These are phyloP conservation scores for Beauveria brongniartii DNA, from an alignment of 2,329 filamentous ascomycete species.

Conservation along the genomic window DNA sequence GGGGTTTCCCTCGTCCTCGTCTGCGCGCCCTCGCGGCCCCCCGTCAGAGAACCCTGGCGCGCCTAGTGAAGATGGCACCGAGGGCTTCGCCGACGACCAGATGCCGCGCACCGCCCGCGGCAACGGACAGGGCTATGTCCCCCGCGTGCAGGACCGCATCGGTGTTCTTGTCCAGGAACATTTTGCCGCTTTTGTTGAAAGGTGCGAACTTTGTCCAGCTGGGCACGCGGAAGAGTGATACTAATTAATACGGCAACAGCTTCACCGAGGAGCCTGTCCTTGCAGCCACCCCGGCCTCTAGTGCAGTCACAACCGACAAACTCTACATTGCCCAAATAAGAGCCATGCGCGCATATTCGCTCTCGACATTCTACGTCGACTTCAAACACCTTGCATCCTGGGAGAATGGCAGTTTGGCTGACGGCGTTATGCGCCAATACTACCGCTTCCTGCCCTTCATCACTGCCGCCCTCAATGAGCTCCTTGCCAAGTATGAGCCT, in stretches of 20 bases:
- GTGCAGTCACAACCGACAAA: slow-evolving; percentile 65
- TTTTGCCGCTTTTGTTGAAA: slow-evolving; percentile 74
- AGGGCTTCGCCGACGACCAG: slow-evolving; percentile 58
- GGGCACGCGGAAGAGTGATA: not conserved
- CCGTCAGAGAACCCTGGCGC: slow-evolving; percentile 54
- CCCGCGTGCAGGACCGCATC: slow-evolving; percentile 67
- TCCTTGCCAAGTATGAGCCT: slow-evolving; percentile 91
- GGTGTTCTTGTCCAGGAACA: slow-evolving; percentile 66
- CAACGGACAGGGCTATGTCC: slow-evolving; percentile 45
- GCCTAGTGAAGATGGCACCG: slow-evolving; percentile 53
- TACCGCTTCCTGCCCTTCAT: slow-evolving; percentile 93
- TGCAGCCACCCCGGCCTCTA: slow-evolving; percentile 57
- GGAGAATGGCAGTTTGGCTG: slow-evolving; percentile 72
- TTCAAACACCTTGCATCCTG: slow-evolving; percentile 74
- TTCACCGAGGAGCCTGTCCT: slow-evolving; percentile 63
- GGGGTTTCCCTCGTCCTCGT: slow-evolving; percentile 42
- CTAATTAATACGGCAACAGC: slow-evolving; percentile 24
- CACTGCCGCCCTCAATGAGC: slow-evolving; percentile 78
- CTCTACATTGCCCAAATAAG: slow-evolving; percentile 82
- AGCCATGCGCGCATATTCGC: slow-evolving; percentile 61
- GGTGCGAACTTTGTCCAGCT: slow-evolving; percentile 36
- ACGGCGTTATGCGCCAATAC: slow-evolving; percentile 82
- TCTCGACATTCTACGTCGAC: slow-evolving; percentile 84
- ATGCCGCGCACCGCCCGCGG: slow-evolving; percentile 44
- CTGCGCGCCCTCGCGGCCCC: slow-evolving; percentile 46